Evolutionary conservation across 2,329 filamentous ascomycete genomes (phyloP), one percentile per base, ranked within the genome.

Genomic region (Penicillium corylophilum): DNA sequence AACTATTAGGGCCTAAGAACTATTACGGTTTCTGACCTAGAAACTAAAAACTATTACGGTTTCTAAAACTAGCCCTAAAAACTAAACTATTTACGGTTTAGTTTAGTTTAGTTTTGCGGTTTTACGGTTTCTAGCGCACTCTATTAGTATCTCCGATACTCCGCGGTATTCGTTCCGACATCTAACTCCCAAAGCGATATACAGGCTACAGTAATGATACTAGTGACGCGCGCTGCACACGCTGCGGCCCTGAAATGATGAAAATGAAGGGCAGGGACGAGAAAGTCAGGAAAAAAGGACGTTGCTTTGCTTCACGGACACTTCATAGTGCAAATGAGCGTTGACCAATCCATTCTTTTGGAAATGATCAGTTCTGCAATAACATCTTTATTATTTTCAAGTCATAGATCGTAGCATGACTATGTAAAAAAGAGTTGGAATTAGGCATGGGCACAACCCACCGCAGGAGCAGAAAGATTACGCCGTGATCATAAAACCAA

Each of bases 241-340:
- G 40, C 47, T 44, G 47, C 28, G 23, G 47, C 47, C 47, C 41
- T 44, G 39, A 48, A 48, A 48, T 28, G 46, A 44, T 48, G 29
- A 44, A 44, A 44, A 36, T 4, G 46, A 36, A 48, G 29, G 46
- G 29, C 39, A 48, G 22, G 46, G 46, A 35, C 36, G 20, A 42
- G 36, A 24, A 35, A 41, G 10, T 31, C 13, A 33, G 22, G 38
- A 33, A 48, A 43, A 48, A 35, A 10, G 38, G 38, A 48, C 5
- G 20, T 48, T 24, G 18, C 23, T 48, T 48, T 48, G 28, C 39
- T 22, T 23, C 13, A 31, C 26, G 7, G 28, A 43, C n/a, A 48
- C 10, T 43, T 43, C 24, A 42, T 22, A 43, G 23, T 48, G 38
- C 22, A 43, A 36, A 36, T 24, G 28, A 48, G 5, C 26, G 26